Evolutionary conservation across 345 rosid genomes (phyloP).

Genomic region (Eucalyptus fibrosa): DNA sequence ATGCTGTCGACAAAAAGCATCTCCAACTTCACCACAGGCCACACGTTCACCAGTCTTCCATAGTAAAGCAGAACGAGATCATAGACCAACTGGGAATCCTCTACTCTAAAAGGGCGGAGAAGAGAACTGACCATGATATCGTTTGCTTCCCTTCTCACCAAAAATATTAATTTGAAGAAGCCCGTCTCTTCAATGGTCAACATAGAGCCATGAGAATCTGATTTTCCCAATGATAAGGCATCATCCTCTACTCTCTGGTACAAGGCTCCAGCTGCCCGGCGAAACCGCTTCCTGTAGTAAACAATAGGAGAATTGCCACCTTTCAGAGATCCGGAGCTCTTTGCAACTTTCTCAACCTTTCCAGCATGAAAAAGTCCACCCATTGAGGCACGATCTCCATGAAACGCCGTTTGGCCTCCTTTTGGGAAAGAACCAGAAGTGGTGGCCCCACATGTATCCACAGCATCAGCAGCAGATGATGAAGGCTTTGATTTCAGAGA

Average conservation of each 20-base stretch:
- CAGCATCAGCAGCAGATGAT: constrained; percentile 5
- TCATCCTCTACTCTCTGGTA: background rate
- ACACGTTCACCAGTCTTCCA: constrained; percentile 37
- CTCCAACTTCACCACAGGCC: constrained; percentile 85
- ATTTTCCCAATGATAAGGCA: constrained; percentile 1
- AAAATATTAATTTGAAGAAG: background rate
- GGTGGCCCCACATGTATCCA: constrained; percentile 6
- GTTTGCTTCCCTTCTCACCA: background rate
- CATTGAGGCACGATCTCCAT: constrained; percentile 9
- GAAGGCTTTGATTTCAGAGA: background rate
- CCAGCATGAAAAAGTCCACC: constrained; percentile 14
- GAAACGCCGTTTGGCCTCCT: constrained; percentile 9
- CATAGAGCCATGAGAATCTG: constrained; percentile 14
- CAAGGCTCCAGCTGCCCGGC: constrained; percentile 9
- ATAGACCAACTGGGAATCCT: constrained; percentile 28
- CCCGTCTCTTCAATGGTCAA: constrained; percentile 10
- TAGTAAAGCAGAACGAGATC: constrained; percentile 27
- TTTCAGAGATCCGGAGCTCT: constrained; percentile 12
- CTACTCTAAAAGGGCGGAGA: constrained; percentile 9
- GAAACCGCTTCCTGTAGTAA: constrained; percentile 71
- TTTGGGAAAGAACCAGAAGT: constrained; percentile 5
- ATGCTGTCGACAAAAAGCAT: constrained; percentile 68
- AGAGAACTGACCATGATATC: background rate
- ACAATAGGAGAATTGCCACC: constrained; percentile 50
- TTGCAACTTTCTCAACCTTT: constrained; percentile 14